These are phyloP conservation scores for Karstenula rhodostoma DNA, from an alignment of 2,329 filamentous ascomycete species.

Conservation along the genomic window DNA sequence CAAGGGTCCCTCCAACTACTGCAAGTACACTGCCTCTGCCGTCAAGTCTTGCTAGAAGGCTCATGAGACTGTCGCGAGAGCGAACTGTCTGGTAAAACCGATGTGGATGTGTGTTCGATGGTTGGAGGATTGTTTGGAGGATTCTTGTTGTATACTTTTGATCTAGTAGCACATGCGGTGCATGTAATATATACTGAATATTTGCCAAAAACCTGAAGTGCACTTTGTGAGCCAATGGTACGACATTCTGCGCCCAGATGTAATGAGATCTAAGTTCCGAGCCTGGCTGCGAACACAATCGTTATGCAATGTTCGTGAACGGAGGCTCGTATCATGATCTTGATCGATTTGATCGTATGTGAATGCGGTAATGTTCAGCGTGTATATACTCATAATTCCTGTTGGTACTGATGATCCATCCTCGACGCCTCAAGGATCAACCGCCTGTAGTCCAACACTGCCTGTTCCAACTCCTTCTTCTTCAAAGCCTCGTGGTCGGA, in stretches of 20 bases:
- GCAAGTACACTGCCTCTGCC: slow-evolving; percentile 12
- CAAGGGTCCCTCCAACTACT: slow-evolving; percentile 12
- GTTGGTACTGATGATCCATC: slow-evolving; percentile 33
- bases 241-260: not conserved
- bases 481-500: slow-evolving; percentile 82
- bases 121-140: not conserved
- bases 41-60: slow-evolving; percentile 9
- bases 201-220: not conserved
- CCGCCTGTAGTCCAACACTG: slow-evolving; percentile 80
- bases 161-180: slow-evolving; percentile 5
- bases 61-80: not conserved
- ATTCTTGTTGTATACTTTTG: slow-evolving; percentile 8
- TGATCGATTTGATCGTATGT: no score
- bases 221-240: not conserved
- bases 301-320: no score
- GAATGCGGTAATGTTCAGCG: not conserved
- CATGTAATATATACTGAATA: slow-evolving; percentile 9
- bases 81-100: not conserved
- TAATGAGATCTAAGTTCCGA: not conserved
- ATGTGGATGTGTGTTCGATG: not conserved
- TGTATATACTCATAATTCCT: slow-evolving; percentile 32
- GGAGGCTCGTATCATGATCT: no score
- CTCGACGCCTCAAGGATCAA: slow-evolving; percentile 43
- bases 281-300: not conserved
- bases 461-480: slow-evolving; percentile 76